A percentile compares a stretch with the other conserved stretches of the same genome.
These are phyloP conservation scores for Dianthus caryophyllus DNA, from an alignment of 148 eudicot species.

Conservation along the genomic window DNA sequence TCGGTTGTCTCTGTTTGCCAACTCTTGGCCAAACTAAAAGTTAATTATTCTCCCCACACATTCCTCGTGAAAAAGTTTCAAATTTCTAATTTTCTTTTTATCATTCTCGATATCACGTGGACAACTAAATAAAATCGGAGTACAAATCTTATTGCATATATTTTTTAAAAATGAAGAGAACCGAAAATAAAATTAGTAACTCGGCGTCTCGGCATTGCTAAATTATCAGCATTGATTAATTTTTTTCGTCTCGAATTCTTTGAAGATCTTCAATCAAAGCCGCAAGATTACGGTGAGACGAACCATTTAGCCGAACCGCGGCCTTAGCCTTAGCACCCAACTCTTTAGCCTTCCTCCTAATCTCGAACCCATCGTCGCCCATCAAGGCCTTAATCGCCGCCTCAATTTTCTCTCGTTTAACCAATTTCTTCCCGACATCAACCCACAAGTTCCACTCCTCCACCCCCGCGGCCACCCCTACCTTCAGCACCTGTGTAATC, in stretches of 20 bases:
- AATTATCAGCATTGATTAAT: neutral
- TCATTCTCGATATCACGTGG: too few species aligned
- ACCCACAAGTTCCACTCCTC: conserved; percentile 17
- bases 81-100: too few species aligned
- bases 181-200: too few species aligned
- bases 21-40: too few species aligned
- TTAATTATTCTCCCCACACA: too few species aligned
- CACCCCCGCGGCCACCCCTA: conserved; percentile 11
- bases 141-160: too few species aligned
- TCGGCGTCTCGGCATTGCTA: too few species aligned
- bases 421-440: conserved; percentile 22
- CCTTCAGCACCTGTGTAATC: conserved; percentile 11
- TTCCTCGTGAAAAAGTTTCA: too few species aligned
- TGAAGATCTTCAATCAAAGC: conserved; percentile 11
- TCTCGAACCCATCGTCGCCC: conserved; percentile 27
- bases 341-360: conserved; percentile 18
- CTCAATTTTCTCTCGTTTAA: conserved; percentile 18
- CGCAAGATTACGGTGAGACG: conserved; percentile 8
- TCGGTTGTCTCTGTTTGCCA: too few species aligned
- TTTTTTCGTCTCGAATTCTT: conserved; percentile 6
- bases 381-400: conserved; percentile 16
- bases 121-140: too few species aligned
- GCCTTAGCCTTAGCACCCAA: conserved; percentile 10
- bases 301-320: conserved; percentile 19
- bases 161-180: too few species aligned